These are phyloP conservation scores for Tulasnella sp. DNA, from an alignment of 768 basidiomycete genomes.

Conservation along the genomic window DNA sequence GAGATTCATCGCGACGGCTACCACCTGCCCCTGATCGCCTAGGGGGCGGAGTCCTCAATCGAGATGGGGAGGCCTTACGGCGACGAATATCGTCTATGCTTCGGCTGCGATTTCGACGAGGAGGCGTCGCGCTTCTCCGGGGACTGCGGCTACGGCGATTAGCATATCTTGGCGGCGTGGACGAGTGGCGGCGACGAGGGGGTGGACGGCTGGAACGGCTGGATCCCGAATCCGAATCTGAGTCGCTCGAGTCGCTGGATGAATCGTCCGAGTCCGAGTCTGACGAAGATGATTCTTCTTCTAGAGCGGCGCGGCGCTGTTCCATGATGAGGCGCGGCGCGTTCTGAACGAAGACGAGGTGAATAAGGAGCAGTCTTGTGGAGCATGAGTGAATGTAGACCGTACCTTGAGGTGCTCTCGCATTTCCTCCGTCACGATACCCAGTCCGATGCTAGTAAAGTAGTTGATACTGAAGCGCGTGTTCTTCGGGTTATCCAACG, in stretches of 20 bases:
- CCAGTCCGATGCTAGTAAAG: conserved; percentile 90
- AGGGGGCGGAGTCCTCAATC: conserved; percentile 22
- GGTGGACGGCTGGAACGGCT: conserved; percentile 14
- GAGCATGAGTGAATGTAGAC: no score
- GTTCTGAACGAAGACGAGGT: no score
- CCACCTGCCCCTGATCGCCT: conserved; percentile 13
- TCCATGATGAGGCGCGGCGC: conserved; percentile 90
- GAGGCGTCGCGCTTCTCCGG: background rate
- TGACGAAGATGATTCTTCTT: conserved; percentile 45
- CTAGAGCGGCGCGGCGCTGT: conserved; percentile 79
- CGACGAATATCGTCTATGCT: conserved; percentile 7
- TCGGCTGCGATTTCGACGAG: conserved; percentile 9
- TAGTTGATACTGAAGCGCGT: conserved; percentile 96
- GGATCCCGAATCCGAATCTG: conserved; percentile 31
- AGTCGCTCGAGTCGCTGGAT: conserved; percentile 25
- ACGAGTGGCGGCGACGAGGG: conserved; percentile 16
- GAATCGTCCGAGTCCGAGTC: conserved; percentile 20
- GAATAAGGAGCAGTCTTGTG: conserved; percentile 11
- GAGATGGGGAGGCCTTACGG: conserved; percentile 10
- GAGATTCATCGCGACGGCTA: conserved; percentile 20
- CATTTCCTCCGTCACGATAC: conserved; percentile 90
- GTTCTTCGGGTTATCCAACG: conserved; percentile 90
- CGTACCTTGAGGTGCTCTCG: conserved; percentile 84
- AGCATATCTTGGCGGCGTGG: conserved; percentile 19
- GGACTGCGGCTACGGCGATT: conserved; percentile 14